Conservation (phyloP, 2,329 filamentous ascomycete genomes). For the Cladosporium sp. region DNA sequence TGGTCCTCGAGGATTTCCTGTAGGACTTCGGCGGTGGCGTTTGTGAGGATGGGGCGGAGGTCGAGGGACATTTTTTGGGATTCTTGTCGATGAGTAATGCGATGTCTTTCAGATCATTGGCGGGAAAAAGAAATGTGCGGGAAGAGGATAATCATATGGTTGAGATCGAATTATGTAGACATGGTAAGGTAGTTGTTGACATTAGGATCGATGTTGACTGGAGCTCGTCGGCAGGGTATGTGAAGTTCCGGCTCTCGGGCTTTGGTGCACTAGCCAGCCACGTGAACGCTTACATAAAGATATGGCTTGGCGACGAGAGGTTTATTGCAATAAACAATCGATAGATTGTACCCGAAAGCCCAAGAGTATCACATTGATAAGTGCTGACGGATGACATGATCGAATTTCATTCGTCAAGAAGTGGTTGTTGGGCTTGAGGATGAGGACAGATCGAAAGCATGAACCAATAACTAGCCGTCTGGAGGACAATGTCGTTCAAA, state of each 20-base stretch:
- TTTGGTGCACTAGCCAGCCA: not conserved
- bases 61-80: constrained; percentile 16
- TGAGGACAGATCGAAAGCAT: not conserved
- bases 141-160: not conserved
- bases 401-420: not conserved
- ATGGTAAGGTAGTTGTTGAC: not conserved
- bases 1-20: constrained; percentile 17
- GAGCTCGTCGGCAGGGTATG: not conserved
- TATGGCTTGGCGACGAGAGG: not conserved
- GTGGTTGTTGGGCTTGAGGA: not conserved
- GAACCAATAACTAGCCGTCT: not conserved
- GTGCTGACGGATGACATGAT: not conserved
- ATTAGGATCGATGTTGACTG: not conserved
- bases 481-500: not conserved
- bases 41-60: constrained; percentile 17
- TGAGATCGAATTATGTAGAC: not conserved
- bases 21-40: constrained; percentile 1
- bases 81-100: not conserved
- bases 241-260: not conserved
- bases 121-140: not conserved
- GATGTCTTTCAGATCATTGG: no score
- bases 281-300: not conserved
- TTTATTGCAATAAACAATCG: not conserved
- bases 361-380: not conserved
- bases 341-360: not conserved